Conservation (phyloP, 805 yeast species). For the Ogataea methanolica region DNA sequence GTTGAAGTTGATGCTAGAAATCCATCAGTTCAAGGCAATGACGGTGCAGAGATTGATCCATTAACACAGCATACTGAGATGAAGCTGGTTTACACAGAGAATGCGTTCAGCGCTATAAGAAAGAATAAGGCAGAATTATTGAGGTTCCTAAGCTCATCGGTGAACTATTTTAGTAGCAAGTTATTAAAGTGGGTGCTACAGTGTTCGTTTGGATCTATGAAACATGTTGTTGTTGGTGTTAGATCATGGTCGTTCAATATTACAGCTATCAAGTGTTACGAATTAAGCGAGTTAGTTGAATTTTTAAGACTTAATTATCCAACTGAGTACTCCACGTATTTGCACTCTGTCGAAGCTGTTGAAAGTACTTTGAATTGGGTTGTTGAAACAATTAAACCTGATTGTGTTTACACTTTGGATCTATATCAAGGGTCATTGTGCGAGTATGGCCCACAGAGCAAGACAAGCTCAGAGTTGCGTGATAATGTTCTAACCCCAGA, state of each 20-base stretch:
- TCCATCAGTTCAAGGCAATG: background rate
- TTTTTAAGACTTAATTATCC: background rate
- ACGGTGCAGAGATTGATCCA: background rate
- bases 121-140: background rate
- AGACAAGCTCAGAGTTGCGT: background rate
- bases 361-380: background rate
- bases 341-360: background rate
- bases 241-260: constrained; percentile 1
- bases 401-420: background rate
- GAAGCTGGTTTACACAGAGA: background rate
- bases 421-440: background rate
- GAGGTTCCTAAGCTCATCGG: no score
- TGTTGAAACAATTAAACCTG: background rate
- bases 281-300: constrained; percentile 1
- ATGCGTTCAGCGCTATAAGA: background rate
- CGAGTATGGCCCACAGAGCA: background rate
- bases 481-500: constrained; percentile 4
- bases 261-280: background rate
- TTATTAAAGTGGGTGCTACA: constrained; percentile 7
- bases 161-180: background rate
- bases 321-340: background rate
- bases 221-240: constrained; percentile 6
- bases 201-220: constrained; percentile 3
- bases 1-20: constrained; percentile 5
- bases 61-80: constrained; percentile 1